Evolutionary conservation across 768 basidiomycete species (phyloP).

Genomic region (Tubosaeta brunneosetosa): DNA sequence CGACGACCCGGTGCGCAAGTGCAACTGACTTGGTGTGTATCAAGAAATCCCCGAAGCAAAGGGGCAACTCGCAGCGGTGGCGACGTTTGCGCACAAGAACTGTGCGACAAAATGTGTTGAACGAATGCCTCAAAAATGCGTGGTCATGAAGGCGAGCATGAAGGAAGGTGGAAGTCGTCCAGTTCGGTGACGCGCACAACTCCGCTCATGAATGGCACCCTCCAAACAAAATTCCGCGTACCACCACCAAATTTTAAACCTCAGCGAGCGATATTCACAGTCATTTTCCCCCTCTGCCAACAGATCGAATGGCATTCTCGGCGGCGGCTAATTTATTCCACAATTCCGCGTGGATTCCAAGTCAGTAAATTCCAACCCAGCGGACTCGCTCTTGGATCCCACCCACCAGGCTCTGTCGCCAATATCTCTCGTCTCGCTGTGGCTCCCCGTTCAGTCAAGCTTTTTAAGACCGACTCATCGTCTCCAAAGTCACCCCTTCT

Average conservation of each 20-base stretch:
- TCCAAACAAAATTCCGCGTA: background rate
- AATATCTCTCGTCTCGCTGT: too few species aligned
- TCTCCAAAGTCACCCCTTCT: too few species aligned
- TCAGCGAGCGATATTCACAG: background rate
- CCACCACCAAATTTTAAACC: background rate
- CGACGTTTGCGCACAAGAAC: constrained; percentile 3
- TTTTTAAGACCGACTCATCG: too few species aligned
- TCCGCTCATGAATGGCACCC: background rate
- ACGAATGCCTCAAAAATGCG: background rate
- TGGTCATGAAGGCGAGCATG: too few species aligned
- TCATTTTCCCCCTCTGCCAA: too few species aligned
- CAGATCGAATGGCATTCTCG: too few species aligned
- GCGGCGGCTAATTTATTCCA: background rate
- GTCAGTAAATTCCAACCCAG: too few species aligned
- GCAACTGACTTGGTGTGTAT: background rate
- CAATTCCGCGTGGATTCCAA: background rate
- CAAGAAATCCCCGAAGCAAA: constrained; percentile 4
- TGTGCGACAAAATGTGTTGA: constrained; percentile 6
- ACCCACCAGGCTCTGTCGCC: too few species aligned
- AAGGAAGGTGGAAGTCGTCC: background rate
- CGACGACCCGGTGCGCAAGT: background rate
- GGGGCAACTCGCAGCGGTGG: background rate
- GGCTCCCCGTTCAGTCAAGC: too few species aligned
- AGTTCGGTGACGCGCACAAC: background rate
- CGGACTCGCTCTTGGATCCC: too few species aligned